Percentiles rank a stretch among this genome's conserved stretches.
Conservation (phyloP, 805 yeast genomes). For the Pichia pseudocactophila region DNA sequence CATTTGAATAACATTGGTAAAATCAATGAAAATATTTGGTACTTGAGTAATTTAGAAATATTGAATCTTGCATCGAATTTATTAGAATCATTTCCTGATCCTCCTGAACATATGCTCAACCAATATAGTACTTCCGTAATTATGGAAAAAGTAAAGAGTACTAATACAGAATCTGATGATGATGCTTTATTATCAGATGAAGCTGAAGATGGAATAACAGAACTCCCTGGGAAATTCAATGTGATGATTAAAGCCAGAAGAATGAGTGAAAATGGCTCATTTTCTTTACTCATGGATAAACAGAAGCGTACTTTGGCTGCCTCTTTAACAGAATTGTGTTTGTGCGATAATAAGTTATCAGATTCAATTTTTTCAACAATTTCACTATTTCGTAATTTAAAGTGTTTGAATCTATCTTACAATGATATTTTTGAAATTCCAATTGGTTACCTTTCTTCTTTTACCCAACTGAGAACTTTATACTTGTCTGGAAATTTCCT, state of each 20-base stretch:
- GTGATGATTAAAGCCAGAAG: constrained; percentile 8
- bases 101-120: constrained; percentile 25
- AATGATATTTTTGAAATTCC: constrained; percentile 82
- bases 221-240: neutral
- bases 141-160: neutral
- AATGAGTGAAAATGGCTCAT: constrained; percentile 10
- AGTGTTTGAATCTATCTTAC: constrained; percentile 66
- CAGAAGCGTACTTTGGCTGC: constrained; percentile 11
- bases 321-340: constrained; percentile 43
- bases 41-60: constrained; percentile 42
- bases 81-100: constrained; percentile 50
- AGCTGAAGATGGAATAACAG: neutral
- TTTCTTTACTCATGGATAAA: constrained; percentile 1
- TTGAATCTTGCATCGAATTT: constrained; percentile 71
- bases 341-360: constrained; percentile 76
- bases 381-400: constrained; percentile 48
- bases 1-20: constrained; percentile 76
- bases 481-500: constrained; percentile 79
- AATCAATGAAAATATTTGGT: constrained; percentile 62
- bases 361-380: constrained; percentile 71
- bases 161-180: constrained; percentile 1
- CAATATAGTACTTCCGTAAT: neutral
- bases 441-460: constrained; percentile 51
- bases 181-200: neutral
- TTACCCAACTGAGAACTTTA: constrained; percentile 50